Percentiles rank a stretch among this genome's conserved stretches.
These are phyloP conservation scores for Lichenothelia convexa DNA, from an alignment of 495 filamentous ascomycete species.

Conservation along the genomic window DNA sequence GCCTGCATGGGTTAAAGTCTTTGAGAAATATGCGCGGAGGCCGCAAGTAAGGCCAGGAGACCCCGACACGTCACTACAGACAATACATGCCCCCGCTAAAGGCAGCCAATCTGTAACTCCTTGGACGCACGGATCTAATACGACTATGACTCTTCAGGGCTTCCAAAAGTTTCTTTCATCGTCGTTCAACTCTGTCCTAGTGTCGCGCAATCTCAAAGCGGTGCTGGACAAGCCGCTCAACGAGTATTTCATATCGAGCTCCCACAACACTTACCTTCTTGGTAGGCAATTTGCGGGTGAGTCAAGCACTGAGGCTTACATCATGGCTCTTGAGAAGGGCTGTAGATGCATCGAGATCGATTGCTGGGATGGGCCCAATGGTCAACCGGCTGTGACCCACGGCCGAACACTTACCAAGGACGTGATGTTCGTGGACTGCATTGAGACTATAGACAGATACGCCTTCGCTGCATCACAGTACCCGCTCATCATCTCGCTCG, in stretches of 20 bases:
- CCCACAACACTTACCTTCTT: slow-evolving; percentile 91
- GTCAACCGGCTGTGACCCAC: slow-evolving; percentile 72
- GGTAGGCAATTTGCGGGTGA: slow-evolving; percentile 77
- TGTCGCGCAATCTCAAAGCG: slow-evolving; percentile 26
- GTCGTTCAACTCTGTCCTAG: slow-evolving; percentile 32
- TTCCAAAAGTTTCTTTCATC: slow-evolving; percentile 67
- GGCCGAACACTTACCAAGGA: slow-evolving; percentile 75
- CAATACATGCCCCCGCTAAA: background rate
- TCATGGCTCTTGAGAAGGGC: slow-evolving; percentile 67
- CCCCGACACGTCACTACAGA: slow-evolving; percentile 23
- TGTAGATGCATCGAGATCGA: slow-evolving; percentile 95
- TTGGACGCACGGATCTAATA: no score
- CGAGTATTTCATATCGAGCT: slow-evolving; percentile 97
- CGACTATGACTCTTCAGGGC: slow-evolving; percentile 59
- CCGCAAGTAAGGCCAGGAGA: slow-evolving; percentile 19
- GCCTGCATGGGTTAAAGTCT: slow-evolving; percentile 51
- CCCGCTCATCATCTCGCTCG: slow-evolving; percentile 82
- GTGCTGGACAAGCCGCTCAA: slow-evolving; percentile 67
- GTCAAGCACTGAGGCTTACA: slow-evolving; percentile 88
- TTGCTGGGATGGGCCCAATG: slow-evolving; percentile 87
- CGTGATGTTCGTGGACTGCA: slow-evolving; percentile 73
- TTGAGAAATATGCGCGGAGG: slow-evolving; percentile 49
- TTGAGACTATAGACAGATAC: slow-evolving; percentile 82
- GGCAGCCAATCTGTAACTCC: no score
- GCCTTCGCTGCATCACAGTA: slow-evolving; percentile 68